Conservation (phyloP, 2,329 filamentous ascomycete species). For the Alternaria burnsii region DNA sequence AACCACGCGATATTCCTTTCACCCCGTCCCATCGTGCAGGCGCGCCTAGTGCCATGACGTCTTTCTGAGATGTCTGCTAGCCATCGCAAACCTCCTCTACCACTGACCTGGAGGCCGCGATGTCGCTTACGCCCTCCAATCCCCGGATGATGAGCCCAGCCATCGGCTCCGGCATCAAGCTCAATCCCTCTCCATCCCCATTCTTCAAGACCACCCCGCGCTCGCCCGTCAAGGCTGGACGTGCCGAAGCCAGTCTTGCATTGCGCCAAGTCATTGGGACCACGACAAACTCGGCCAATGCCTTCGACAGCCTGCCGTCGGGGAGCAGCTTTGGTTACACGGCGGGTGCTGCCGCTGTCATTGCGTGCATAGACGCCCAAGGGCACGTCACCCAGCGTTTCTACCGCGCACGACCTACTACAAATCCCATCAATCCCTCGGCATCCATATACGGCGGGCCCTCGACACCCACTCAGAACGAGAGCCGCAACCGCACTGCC, state of each 20-base stretch:
- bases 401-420: slow-evolving; percentile 81
- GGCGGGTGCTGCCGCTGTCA: slow-evolving; percentile 90
- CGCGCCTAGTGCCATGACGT: slow-evolving; percentile 38
- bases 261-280: slow-evolving; percentile 89
- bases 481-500: slow-evolving; percentile 67
- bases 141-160: slow-evolving; percentile 54
- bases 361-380: slow-evolving; percentile 79
- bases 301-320: slow-evolving; percentile 81
- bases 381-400: slow-evolving; percentile 77
- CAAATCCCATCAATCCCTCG: slow-evolving; percentile 71
- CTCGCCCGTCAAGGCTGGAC: slow-evolving; percentile 66
- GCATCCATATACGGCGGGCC: slow-evolving; percentile 60
- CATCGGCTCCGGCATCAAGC: slow-evolving; percentile 50
- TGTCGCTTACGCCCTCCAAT: slow-evolving; percentile 52
- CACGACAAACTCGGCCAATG: slow-evolving; percentile 82
- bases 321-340: slow-evolving; percentile 83
- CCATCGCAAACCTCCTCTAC: slow-evolving; percentile 35
- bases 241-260: slow-evolving; percentile 64
- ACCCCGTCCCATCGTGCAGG: slow-evolving; percentile 15
- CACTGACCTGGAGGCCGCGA: slow-evolving; percentile 41
- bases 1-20: slow-evolving; percentile 24
- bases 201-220: slow-evolving; percentile 66
- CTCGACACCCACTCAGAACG: slow-evolving; percentile 63
- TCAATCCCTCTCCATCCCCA: slow-evolving; percentile 76
- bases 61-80: slow-evolving; percentile 37